Evolutionary conservation across 768 basidiomycete species (phyloP).

Genomic region (Russula sp.): DNA sequence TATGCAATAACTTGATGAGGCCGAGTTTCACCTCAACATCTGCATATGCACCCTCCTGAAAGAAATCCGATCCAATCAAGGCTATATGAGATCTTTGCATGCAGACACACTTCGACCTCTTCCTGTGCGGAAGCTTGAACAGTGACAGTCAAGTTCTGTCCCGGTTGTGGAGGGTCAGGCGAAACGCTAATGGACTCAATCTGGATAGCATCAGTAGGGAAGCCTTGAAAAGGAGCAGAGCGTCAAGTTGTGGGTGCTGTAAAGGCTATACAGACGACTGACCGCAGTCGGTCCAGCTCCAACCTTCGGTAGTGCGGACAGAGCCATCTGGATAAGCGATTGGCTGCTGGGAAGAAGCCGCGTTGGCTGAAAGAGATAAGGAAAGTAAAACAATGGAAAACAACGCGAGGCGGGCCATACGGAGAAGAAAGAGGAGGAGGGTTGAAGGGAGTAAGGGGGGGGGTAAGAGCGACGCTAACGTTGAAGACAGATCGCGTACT

Average conservation of each 20-base stretch:
- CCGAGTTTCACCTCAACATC: constrained; percentile 94
- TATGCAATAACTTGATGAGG: constrained; percentile 80
- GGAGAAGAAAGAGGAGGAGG: constrained; percentile 5
- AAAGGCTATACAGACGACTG: constrained; percentile 34
- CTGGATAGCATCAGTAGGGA: constrained; percentile 47
- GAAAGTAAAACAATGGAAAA: constrained; percentile 36
- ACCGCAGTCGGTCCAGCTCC: constrained; percentile 79
- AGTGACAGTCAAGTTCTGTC: constrained; percentile 81
- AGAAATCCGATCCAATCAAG: neutral
- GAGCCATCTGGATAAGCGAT: constrained; percentile 34
- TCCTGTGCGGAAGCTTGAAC: constrained; percentile 60
- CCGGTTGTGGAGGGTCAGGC: constrained; percentile 90
- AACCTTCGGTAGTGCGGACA: constrained; percentile 45
- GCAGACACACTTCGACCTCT: constrained; percentile 57
- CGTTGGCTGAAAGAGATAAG: constrained; percentile 33
- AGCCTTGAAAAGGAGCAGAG: constrained; percentile 41
- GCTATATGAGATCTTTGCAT: neutral
- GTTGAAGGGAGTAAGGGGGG: neutral
- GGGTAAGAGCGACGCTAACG: no score
- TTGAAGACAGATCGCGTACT: no score
- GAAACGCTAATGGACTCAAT: constrained; percentile 67
- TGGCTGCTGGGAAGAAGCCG: constrained; percentile 37
- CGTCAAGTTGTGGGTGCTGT: constrained; percentile 15
- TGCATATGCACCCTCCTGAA: constrained; percentile 85
- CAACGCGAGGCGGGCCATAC: constrained; percentile 35